These are phyloP conservation scores for Tetrapisispora taiwanensis DNA, from an alignment of 805 yeast genomes.

Conservation along the genomic window DNA sequence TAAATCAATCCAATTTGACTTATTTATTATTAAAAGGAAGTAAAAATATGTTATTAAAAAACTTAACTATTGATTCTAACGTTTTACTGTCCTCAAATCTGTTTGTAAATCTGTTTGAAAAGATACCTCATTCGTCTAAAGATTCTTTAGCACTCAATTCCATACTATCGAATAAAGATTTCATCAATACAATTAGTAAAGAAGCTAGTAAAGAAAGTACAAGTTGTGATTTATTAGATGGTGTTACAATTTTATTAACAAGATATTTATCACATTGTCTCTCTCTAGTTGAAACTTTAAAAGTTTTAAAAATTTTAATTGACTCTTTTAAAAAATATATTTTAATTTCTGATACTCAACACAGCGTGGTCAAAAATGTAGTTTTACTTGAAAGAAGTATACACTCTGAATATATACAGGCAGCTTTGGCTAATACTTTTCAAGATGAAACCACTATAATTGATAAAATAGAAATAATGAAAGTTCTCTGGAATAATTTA, in stretches of 20 bases:
- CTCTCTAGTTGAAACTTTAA: slow-evolving; percentile 16
- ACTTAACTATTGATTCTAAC: slow-evolving; percentile 12
- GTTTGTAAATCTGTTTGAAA: slow-evolving; percentile 32
- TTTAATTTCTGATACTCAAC: slow-evolving; percentile 43
- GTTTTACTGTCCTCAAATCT: slow-evolving; percentile 31
- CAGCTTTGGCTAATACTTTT: slow-evolving; percentile 53
- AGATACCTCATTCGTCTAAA: slow-evolving; percentile 33
- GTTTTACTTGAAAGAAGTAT: slow-evolving; percentile 50
- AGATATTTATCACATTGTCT: slow-evolving; percentile 23
- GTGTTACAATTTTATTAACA: slow-evolving; percentile 25
- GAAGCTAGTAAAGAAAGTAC: slow-evolving; percentile 7
- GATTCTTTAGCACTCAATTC: slow-evolving; percentile 8
- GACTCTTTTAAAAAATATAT: slow-evolving; percentile 48
- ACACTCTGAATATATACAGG: slow-evolving; percentile 53
- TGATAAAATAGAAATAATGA: slow-evolving; percentile 44
- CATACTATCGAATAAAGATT: slow-evolving; percentile 28
- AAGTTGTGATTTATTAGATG: slow-evolving; percentile 14
- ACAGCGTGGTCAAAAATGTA: slow-evolving; percentile 57
- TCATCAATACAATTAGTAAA: slow-evolving; percentile 24
- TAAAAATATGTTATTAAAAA: slow-evolving; percentile 19
- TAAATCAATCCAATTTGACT: slow-evolving; percentile 34
- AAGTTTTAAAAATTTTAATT: slow-evolving; percentile 21
- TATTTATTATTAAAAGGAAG: slow-evolving; percentile 30
- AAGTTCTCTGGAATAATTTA: slow-evolving; percentile 68
- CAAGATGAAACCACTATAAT: slow-evolving; percentile 31